These are phyloP conservation scores for Venturia pyrina DNA, from an alignment of 2,329 filamentous ascomycete species.

Conservation along the genomic window DNA sequence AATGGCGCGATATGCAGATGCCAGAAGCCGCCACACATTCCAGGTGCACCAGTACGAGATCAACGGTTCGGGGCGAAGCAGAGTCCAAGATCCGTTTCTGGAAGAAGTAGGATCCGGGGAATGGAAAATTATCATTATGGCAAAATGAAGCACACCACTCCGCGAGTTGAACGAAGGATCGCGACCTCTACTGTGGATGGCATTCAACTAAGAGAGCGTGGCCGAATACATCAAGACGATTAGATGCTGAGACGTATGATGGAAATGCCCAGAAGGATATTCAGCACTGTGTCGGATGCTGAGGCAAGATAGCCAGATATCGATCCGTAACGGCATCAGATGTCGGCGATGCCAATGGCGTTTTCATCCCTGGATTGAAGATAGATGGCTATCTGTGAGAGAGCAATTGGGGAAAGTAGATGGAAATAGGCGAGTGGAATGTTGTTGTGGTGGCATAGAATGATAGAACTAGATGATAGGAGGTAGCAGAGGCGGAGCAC, in stretches of 20 bases:
- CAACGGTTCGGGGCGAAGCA: background rate
- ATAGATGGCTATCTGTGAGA: background rate
- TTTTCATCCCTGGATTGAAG: background rate
- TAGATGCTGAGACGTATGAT: too few species aligned
- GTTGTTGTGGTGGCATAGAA: background rate
- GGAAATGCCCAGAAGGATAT: too few species aligned
- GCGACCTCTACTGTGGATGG: too few species aligned
- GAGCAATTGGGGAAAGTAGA: background rate
- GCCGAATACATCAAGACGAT: too few species aligned
- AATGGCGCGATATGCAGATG: background rate
- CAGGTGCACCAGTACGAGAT: background rate
- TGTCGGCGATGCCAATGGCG: background rate
- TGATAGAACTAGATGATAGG: too few species aligned
- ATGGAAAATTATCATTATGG: background rate
- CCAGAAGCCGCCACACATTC: background rate
- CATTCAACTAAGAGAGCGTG: too few species aligned
- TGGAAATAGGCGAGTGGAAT: background rate
- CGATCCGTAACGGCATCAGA: too few species aligned
- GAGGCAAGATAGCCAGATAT: too few species aligned
- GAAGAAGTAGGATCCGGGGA: background rate
- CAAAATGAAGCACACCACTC: background rate
- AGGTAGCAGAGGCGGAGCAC: background rate
- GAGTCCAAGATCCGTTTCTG: background rate
- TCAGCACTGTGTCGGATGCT: too few species aligned
- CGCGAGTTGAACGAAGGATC: background rate